These are phyloP conservation scores for Citrullus amarus DNA, from an alignment of 306 rosid species.

Conservation along the genomic window DNA sequence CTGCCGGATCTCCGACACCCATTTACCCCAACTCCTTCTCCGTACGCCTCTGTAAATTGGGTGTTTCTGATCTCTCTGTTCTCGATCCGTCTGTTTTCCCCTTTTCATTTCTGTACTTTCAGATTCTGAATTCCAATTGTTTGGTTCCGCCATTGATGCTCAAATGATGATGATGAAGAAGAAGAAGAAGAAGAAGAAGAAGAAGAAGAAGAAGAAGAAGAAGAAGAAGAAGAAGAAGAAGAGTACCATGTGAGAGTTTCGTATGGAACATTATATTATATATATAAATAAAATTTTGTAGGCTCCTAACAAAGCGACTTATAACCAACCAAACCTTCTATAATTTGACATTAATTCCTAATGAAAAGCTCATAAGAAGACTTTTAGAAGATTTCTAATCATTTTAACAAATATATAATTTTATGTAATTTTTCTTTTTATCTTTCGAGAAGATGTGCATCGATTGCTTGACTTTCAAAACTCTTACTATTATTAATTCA, in stretches of 20 bases:
- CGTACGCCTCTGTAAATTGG: slow-evolving; percentile 16
- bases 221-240: background rate
- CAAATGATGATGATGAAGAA: background rate
- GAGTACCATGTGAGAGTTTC: slow-evolving; percentile 3
- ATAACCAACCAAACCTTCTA: slow-evolving; percentile 10
- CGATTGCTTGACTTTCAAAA: background rate
- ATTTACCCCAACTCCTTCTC: slow-evolving; percentile 19
- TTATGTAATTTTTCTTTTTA: background rate
- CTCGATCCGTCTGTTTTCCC: background rate
- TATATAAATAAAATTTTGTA: background rate
- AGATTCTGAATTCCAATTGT: slow-evolving; percentile 10
- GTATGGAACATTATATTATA: background rate
- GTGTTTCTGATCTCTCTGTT: background rate
- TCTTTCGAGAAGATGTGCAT: background rate
- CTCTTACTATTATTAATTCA: background rate
- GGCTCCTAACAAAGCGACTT: slow-evolving; percentile 9
- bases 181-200: background rate
- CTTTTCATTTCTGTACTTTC: background rate
- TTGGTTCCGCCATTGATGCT: background rate
- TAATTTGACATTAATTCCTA: slow-evolving; percentile 2
- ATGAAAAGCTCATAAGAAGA: background rate
- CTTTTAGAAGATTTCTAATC: background rate
- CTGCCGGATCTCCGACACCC: slow-evolving; percentile 22
- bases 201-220: background rate
- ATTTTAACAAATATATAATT: background rate